Conservation (phyloP, 805 yeast species). For the Ogataea saltuana region DNA sequence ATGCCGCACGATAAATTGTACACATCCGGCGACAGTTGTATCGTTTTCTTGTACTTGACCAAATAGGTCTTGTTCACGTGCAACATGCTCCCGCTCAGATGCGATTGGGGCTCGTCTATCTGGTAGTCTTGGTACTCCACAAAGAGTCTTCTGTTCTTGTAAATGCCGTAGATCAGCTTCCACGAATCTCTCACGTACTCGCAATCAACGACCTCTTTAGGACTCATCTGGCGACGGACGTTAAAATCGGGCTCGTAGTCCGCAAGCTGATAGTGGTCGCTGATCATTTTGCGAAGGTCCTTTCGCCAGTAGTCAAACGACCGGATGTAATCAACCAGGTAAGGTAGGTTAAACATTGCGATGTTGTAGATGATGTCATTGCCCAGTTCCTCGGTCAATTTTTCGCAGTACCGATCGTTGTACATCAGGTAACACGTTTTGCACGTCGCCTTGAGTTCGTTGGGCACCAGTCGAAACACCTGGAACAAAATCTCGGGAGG, state of each 20-base stretch:
- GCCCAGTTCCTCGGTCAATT: slow-evolving; percentile 35
- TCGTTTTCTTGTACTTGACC: slow-evolving; percentile 44
- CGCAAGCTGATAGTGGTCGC: slow-evolving; percentile 23
- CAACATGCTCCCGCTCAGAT: slow-evolving; percentile 37
- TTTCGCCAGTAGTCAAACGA: slow-evolving; percentile 40
- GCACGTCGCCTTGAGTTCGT: slow-evolving; percentile 34
- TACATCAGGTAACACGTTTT: slow-evolving; percentile 45
- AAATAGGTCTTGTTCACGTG: slow-evolving; percentile 52
- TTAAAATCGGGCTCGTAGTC: slow-evolving; percentile 23
- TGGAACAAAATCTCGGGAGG: slow-evolving; percentile 33
- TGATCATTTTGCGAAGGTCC: slow-evolving; percentile 28
- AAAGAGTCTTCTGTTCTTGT: slow-evolving; percentile 53
- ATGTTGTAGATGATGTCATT: slow-evolving; percentile 25
- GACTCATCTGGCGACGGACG: slow-evolving; percentile 18
- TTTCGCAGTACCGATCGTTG: slow-evolving; percentile 48
- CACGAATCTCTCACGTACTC: slow-evolving; percentile 52
- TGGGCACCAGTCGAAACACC: slow-evolving; percentile 32
- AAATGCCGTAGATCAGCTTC: slow-evolving; percentile 51
- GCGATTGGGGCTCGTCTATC: slow-evolving; percentile 49
- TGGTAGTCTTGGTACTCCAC: slow-evolving; percentile 43
- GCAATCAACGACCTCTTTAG: slow-evolving; percentile 27
- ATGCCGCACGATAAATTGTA: slow-evolving; percentile 54
- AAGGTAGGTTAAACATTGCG: slow-evolving; percentile 26
- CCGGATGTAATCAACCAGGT: slow-evolving; percentile 32
- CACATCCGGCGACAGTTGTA: slow-evolving; percentile 49